These are phyloP conservation scores for Rauvolfia tetraphylla DNA, from an alignment of 257 asterid genomes.

Conservation along the genomic window DNA sequence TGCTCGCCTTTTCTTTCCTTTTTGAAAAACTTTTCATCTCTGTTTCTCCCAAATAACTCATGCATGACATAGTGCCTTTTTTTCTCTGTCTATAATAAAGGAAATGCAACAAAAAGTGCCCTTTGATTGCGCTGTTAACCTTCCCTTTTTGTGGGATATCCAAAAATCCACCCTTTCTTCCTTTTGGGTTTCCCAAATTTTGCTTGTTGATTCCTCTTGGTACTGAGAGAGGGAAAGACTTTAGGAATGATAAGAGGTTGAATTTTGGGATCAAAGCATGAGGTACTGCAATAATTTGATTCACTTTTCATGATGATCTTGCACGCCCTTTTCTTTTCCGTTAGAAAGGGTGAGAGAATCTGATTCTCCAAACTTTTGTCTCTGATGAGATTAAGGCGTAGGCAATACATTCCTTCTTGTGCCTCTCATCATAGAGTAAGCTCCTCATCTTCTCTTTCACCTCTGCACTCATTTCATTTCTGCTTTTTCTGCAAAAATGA, in stretches of 20 bases:
- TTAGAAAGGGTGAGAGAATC: conserved; percentile 26
- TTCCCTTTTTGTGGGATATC: conserved; percentile 32
- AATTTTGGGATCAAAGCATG: conserved; percentile 59
- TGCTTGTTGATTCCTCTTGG: conserved; percentile 10
- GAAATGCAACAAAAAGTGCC: conserved; percentile 38
- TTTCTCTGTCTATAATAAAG: conserved; percentile 29
- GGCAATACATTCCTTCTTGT: conserved; percentile 73
- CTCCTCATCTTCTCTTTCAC: conserved; percentile 16
- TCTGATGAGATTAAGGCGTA: conserved; percentile 68
- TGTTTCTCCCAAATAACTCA: conserved; percentile 10
- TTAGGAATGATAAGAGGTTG: conserved; percentile 46
- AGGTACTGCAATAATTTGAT: conserved; percentile 50
- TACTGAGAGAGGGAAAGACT: not conserved
- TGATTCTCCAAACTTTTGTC: conserved; percentile 28
- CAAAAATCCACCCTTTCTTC: conserved; percentile 14
- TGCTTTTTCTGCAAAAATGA: not conserved
- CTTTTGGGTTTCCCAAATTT: conserved; percentile 21
- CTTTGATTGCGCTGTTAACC: conserved; percentile 75
- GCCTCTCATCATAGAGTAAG: conserved; percentile 67
- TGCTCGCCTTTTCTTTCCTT: not conserved
- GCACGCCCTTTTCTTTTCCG: conserved; percentile 28
- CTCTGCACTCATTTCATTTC: not conserved
- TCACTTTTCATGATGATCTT: conserved; percentile 36
- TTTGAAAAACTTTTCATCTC: conserved; percentile 23
- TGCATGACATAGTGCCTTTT: conserved; percentile 29